Evolutionary conservation across 768 basidiomycete species (phyloP), one percentile per base, ranked within the genome.

Genomic region (Psilocybe sp.): DNA sequence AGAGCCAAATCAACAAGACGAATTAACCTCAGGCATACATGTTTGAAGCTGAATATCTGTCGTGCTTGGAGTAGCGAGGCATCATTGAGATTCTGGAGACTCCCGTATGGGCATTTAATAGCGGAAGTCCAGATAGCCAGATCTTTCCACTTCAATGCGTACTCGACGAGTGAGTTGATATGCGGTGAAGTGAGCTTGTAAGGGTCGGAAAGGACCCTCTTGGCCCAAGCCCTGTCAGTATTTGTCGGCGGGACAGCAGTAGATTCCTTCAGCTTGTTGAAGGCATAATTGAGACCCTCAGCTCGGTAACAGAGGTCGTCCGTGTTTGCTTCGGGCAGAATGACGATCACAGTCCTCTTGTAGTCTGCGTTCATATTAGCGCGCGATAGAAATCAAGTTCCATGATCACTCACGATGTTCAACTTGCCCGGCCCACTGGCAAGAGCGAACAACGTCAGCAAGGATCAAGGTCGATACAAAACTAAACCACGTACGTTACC

Each of bases 401-500:
- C 13, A 28, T 13, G n/a, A 35, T 12, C 18, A 48, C 65, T 15
- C 44, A 70, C 66, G 67, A 46, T 70, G 64, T 2, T 69, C 63
- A 12, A 70, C 38, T 15, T 62, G 47, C 4, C 60, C 63, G 18
- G 63, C 64, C 41, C 47, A 36, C 66, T 66, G 49, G 46, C 39
- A 9, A 36, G 8, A 44, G 28, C n/a, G n/a, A n/a, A n/a, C n/a
- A 33, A 9, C n/a, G 45, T 35, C 39, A 40, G 20, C 36, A n/a
- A n/a, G n/a, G n/a, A 13, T 2, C n/a, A 39, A 12, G 34, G 47
- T 31, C 35, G 16, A 39, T 33, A 7, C 13, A n/a, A 16, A 12
- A 36, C 13, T 5, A 28, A 3, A 28, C 18, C 12, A 51, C 54
- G 34, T 53, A 75, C 76, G 57, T 75, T 73, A 11, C 69, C 73